Evolutionary conservation across 2,329 filamentous ascomycete species (phyloP).

Genomic region (Aspergillus sp.): DNA sequence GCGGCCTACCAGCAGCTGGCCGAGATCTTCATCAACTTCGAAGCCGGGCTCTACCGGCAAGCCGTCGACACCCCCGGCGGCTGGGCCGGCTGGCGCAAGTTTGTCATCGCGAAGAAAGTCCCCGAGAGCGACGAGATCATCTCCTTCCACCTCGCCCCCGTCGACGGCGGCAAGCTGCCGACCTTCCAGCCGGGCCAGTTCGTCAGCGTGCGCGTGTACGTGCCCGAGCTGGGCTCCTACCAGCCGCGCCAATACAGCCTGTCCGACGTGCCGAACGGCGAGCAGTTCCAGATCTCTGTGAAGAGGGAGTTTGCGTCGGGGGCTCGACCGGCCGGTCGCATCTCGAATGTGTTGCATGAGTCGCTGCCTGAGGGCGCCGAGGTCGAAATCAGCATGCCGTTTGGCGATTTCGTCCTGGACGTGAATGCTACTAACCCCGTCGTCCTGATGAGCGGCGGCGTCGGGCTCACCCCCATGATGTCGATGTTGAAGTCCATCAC

Average conservation of each 20-base stretch:
- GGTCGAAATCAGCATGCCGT: conserved; percentile 64
- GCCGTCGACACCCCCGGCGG: conserved; percentile 18
- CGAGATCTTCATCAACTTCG: conserved; percentile 64
- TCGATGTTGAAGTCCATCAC: conserved; percentile 57
- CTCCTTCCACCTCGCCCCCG: conserved; percentile 66
- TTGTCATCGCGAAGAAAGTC: conserved; percentile 61
- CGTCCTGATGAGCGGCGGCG: conserved; percentile 60
- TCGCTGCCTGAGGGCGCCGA: conserved; percentile 58
- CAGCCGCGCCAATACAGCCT: conserved; percentile 72
- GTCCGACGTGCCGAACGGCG: conserved; percentile 59
- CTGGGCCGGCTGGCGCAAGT: conserved; percentile 65
- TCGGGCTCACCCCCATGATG: conserved; percentile 59
- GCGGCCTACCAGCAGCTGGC: conserved; percentile 70
- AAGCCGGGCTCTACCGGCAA: conserved; percentile 57
- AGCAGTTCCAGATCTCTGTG: conserved; percentile 67
- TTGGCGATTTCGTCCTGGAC: conserved; percentile 57
- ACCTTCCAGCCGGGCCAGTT: conserved; percentile 70
- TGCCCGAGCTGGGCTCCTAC: conserved; percentile 56
- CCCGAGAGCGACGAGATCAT: conserved; percentile 64
- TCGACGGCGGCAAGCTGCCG: conserved; percentile 60
- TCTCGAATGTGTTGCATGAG: conserved; percentile 68
- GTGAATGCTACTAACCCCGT: conserved; percentile 47
- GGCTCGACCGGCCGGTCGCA: conserved; percentile 55
- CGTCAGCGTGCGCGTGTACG: conserved; percentile 59
- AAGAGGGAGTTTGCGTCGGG: conserved; percentile 61